These are phyloP conservation scores for Cladosporium halotolerans DNA, from an alignment of 2,329 filamentous ascomycete genomes.

Conservation along the genomic window DNA sequence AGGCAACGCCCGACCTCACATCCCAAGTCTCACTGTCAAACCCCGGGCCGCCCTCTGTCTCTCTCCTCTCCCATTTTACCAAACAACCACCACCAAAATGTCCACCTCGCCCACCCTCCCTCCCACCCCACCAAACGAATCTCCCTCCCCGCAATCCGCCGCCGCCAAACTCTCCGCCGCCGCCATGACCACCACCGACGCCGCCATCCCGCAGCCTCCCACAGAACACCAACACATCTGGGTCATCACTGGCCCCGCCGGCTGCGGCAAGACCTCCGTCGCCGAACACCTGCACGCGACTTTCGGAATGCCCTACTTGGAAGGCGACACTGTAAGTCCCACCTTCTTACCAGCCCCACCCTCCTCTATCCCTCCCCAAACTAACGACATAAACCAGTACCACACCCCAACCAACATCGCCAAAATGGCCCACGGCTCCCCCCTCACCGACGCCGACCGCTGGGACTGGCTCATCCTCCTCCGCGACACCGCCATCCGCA, in stretches of 20 bases:
- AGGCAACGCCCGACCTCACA: too few relatives aligned
- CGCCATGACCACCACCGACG: constrained; percentile 3
- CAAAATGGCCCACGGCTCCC: constrained; percentile 81
- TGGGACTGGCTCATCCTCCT: constrained; percentile 82
- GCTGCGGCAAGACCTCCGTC: constrained; percentile 49
- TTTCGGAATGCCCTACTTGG: constrained; percentile 42
- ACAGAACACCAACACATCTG: constrained; percentile 43
- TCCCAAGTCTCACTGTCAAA: too few relatives aligned
- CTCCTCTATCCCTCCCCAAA: constrained; percentile 14
- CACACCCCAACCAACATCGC: constrained; percentile 51
- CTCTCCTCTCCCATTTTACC: too few relatives aligned
- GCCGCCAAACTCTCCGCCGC: neutral
- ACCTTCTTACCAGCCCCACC: too few relatives aligned
- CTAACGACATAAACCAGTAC: constrained; percentile 30
- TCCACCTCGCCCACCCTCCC: constrained; percentile 3
- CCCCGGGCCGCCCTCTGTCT: too few relatives aligned
- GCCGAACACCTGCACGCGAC: constrained; percentile 40
- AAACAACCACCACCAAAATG: neutral
- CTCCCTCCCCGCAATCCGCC: neutral
- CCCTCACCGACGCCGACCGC: constrained; percentile 84
- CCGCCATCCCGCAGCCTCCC: constrained; percentile 13
- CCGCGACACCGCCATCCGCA: constrained; percentile 38
- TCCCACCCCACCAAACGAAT: constrained; percentile 8
- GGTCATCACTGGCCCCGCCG: constrained; percentile 48
- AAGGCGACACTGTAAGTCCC: constrained; percentile 50